Base-by-base conservation (phyloP, 1,139 yeast species). In the Pneumocystis wakefieldiae region DNA sequence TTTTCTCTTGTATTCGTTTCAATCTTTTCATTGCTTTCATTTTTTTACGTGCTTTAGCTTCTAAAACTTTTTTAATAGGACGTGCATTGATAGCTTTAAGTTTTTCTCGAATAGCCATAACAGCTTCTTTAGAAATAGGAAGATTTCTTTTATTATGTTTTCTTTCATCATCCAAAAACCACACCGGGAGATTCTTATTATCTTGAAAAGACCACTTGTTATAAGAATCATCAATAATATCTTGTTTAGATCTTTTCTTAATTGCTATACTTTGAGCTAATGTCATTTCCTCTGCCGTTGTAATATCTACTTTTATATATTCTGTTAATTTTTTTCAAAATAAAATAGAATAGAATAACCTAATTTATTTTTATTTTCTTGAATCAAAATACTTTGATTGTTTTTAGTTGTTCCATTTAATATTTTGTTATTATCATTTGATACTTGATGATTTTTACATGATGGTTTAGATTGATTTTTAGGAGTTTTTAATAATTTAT, bases 41-140 rank as follows among this genome's bases (percentile, higher is more conserved):
- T 81, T 87, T 87, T 85, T 92, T 92, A 75, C 99, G 85, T 17
- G 96, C 97, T 73, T 89, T 86, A 6, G 98, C 98, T 76, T 92
- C 99, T 67, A 89, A 82, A 19, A 92, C 97, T 82, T 94, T 92
- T 82, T 92, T 92, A 72, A 92, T 91, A 15, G 99, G 98, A 74
- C 98, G 84, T 12, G 98, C 97, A 75, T 92, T 92, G 74, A 94
- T 77, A 67, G 92, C 91, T 74, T 82, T 87, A 79, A 86, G 81
- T 75, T 91, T 92, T 71, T 90, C 97, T 71, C 86, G 87, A 67
- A 92, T 80, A 0, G 97, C 98, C 67, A 85, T 77, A 0, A 95
- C 91, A 1, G 99, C 99, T 75, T 94, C 98, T 74, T 92, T 94
- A 4, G 98, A 92, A 66, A 92, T 87, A 10, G 98, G 98, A 73